These are phyloP conservation scores for Rhynchospora breviuscula DNA, from an alignment of 176 grass and related monocot genomes.

Conservation along the genomic window DNA sequence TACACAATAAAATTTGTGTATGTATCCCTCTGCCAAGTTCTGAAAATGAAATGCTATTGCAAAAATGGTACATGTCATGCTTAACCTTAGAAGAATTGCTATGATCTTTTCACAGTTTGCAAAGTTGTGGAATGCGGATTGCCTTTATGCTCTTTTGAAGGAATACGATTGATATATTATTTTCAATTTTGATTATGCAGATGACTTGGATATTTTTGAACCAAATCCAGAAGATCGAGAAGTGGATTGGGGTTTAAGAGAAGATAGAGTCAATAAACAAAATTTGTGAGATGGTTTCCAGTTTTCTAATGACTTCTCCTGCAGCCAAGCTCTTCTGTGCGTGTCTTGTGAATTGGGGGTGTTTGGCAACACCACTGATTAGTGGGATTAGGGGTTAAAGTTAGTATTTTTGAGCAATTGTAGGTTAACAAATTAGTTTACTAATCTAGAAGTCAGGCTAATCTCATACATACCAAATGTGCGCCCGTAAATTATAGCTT, in stretches of 20 bases:
- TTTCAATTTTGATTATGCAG: conserved; percentile 31
- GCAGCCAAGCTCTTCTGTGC: no score
- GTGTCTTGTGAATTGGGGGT: no score
- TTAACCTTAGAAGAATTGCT: background rate
- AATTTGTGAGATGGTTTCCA: background rate
- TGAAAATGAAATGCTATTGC: no score
- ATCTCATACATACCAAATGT: no score
- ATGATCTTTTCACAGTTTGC: background rate
- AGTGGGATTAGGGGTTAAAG: no score
- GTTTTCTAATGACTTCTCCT: background rate
- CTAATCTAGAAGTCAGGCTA: no score
- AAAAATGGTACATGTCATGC: background rate
- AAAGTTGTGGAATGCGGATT: background rate
- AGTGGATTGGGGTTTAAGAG: conserved; percentile 48
- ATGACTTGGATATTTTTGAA: conserved; percentile 98
- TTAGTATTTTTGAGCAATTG: no score
- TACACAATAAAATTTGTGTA: background rate
- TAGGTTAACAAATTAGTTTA: no score
- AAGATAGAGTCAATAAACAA: background rate
- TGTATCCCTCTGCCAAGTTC: background rate
- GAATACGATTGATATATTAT: conserved; percentile 29
- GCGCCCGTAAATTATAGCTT: no score
- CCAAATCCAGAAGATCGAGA: conserved; percentile 75
- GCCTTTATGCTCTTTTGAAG: background rate
- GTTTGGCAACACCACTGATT: no score